Evolutionary conservation across 306 rosid species (phyloP).

Genomic region (Alnus rubra): DNA sequence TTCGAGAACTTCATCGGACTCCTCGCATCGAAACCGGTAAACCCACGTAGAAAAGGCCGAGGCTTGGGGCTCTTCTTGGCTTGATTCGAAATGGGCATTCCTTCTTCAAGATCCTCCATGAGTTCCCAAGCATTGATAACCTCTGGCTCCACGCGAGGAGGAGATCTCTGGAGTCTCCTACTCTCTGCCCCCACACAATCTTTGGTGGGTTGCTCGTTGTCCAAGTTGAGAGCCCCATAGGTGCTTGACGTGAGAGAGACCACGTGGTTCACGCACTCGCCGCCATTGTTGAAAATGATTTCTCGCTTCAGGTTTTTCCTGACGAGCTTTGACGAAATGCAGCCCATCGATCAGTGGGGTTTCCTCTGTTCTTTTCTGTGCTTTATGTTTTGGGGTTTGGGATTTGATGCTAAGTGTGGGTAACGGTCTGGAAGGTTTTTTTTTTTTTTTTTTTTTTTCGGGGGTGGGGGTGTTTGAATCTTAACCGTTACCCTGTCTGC

Average conservation of each 20-base stretch:
- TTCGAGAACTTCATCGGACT: conserved; percentile 75
- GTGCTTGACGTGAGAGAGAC: conserved; percentile 91
- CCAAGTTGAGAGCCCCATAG: conserved; percentile 78
- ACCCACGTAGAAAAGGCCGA: conserved; percentile 62
- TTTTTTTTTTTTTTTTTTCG: not conserved
- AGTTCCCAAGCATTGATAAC: conserved; percentile 92
- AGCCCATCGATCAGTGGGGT: conserved; percentile 69
- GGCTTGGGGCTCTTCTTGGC: conserved; percentile 74
- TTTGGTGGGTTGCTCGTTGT: conserved; percentile 30
- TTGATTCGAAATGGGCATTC: conserved; percentile 44
- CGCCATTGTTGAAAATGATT: conserved; percentile 50
- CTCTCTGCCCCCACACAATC: conserved; percentile 40
- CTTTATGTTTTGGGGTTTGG: conserved; percentile 32
- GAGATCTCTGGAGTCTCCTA: conserved; percentile 26
- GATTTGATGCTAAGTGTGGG: conserved; percentile 24
- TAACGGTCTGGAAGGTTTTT: conserved; percentile 43
- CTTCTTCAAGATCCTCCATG: conserved; percentile 96
- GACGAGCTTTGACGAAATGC: conserved; percentile 79
- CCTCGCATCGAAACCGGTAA: conserved; percentile 46
- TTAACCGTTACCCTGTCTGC: conserved; percentile 64
- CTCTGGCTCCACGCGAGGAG: conserved; percentile 50
- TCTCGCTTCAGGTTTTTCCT: conserved; percentile 56
- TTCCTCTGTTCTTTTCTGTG: conserved; percentile 15
- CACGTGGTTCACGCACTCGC: conserved; percentile 59
- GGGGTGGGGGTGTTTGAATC: not conserved